Base-by-base conservation (phyloP, 164 flowering plant genomes). In the Cinnamomum chago region DNA sequence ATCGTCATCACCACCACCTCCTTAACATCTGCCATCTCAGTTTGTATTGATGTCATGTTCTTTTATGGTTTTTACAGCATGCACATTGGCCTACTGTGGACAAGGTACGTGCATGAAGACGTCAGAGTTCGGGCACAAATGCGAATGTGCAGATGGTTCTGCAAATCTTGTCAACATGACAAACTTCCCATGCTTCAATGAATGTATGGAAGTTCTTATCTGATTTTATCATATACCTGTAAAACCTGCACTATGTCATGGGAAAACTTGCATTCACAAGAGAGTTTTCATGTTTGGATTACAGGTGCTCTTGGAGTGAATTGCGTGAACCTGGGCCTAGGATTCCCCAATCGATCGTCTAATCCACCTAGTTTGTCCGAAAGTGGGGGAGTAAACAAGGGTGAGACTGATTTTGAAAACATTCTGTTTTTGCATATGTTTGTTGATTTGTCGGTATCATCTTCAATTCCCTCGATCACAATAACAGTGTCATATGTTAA, bases 81-180 rank as follows among this genome's bases (percentile, higher is more conserved):
- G 94, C 83, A 78, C 80, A 55, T 90, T 91, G 91, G 70, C 73
- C 12, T 89, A 88, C 33, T 90, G 94, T 78, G 94, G 94, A 72
- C 85, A 83, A 79, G 92, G 94, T 4, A 79, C 79, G 0, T 89
- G 94, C 81, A 73, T 51, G 60, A 78, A 71, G 67, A 79, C 73
- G 2, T 17, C 66, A 2, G 72, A 77, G 18, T 75, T 79, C 64
- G 72, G 35, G 11, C 84, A 84, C 66, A 51, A 58, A 13, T 90
- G 94, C 40, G 69, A 85, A 64, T 90, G 94, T 84, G 74, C 75
- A 1, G 47, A 84, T 0, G 92, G 90, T n/a, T 82, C 65, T 75
- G 69, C 20, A 3, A 87, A 90, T 81, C 90, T 90, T 68, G 80
- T 88, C 68, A 88, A 87, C 73, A 67, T 79, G 65, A 69, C 89